Evolutionary conservation across 768 basidiomycete species (phyloP), one percentile per base, ranked within the genome.

Genomic region (Butyriboletus loyo): DNA sequence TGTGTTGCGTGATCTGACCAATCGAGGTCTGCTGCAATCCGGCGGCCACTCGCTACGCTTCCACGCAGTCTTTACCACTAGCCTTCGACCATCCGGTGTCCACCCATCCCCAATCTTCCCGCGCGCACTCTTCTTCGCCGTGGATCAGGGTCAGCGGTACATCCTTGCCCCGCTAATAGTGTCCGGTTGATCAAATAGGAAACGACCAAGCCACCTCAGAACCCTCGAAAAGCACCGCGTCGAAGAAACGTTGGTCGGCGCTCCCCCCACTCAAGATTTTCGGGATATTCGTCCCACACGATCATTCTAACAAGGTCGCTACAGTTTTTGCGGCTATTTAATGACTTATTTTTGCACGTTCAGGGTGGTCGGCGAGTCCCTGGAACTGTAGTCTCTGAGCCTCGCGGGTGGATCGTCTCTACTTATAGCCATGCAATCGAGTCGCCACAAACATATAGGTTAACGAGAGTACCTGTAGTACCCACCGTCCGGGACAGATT

Each of bases 151-250:
- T 66, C 58, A 62, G 49, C 48, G 50, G 45, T 63, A 54, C 28
- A 44, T 50, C 68, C 61, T 21, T 52, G 14, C 53, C 45, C 46
- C 51, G 32, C 46, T 17, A 19, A 55, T 49, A 36, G 41, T 31
- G 9, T 17, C 61, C 39, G 53, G 24, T n/a, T 32, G 51, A 46
- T 55, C 21, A 22, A 56, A 50, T 48, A 40, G 57, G 64, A 37
- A 55, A 46, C n/a, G 25, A 17, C 39, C 49, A 46, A 50, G 52
- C 54, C 57, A 54, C 45, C 30, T 39, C 38, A 14, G 50, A 58
- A 54, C 60, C 39, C 43, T 70, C 66, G 61, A 70, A 68, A 70
- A 67, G 63, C 59, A 59, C 66, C 64, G 64, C 35, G 52, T 68
- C 66, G 66, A 68, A 63, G 66, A 51, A 51, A 17, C 19, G n/a